These are phyloP conservation scores for Fusarium nygamai DNA, from an alignment of 2,329 filamentous ascomycete species.

Conservation along the genomic window DNA sequence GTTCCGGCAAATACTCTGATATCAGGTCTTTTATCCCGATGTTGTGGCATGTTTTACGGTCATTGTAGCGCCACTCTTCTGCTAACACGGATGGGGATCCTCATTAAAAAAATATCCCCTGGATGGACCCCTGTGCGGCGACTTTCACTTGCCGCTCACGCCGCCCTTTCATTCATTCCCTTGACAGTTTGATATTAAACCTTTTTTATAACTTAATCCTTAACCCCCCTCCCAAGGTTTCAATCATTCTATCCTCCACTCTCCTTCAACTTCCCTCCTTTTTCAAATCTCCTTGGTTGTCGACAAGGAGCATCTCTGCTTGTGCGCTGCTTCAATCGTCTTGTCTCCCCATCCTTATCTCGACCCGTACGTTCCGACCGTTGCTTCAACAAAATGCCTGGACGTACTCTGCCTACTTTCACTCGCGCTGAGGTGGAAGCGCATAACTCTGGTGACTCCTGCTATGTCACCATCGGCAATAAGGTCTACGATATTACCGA, in stretches of 20 bases:
- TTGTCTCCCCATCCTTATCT: conserved; percentile 5
- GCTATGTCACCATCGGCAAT: conserved; percentile 89
- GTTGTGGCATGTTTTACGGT: conserved; percentile 42
- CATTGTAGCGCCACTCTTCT: conserved; percentile 44
- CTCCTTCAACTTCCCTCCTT: conserved; percentile 2
- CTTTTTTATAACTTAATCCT: not conserved
- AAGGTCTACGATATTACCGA: conserved; percentile 96
- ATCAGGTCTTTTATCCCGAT: conserved; percentile 14
- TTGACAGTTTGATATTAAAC: conserved; percentile 26
- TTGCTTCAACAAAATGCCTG: conserved; percentile 69
- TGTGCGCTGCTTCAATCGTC: conserved; percentile 12
- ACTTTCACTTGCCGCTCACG: conserved; percentile 20
- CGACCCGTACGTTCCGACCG: conserved; percentile 21
- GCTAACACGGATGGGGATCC: conserved; percentile 44
- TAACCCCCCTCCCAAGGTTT: conserved; percentile 15
- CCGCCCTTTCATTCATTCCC: conserved; percentile 29
- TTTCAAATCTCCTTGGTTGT: not conserved
- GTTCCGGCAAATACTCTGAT: conserved; percentile 28
- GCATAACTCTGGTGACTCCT: conserved; percentile 83
- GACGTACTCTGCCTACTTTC: conserved; percentile 83
- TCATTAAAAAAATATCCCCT: conserved; percentile 44
- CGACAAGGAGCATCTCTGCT: conserved; percentile 17
- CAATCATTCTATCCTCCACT: conserved; percentile 4
- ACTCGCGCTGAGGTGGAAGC: conserved; percentile 81
- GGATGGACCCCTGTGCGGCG: conserved; percentile 40